Percentiles rank a stretch among this genome's conserved stretches.
phyloP scores from a whole-genome alignment of 1,284 basidiomycete species.

The Cerrena zonata region DNA sequence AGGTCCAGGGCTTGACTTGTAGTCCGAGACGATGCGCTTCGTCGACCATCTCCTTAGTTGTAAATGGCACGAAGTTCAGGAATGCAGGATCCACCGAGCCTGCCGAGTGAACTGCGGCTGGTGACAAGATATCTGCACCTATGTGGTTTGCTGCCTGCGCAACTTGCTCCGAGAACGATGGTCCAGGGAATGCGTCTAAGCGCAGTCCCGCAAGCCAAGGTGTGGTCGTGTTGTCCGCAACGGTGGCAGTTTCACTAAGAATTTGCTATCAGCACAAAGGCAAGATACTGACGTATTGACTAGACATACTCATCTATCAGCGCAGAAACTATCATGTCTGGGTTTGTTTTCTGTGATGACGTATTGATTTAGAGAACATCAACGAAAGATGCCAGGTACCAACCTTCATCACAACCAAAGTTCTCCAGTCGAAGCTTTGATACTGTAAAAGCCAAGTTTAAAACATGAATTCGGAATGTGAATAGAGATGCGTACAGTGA shows the following conservation, averaged over 20 bases:
- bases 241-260: constrained; percentile 38
- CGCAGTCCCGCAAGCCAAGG: constrained; percentile 62
- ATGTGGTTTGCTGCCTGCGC: constrained; percentile 67
- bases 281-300: background rate
- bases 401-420: constrained; percentile 65
- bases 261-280: background rate
- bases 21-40: constrained; percentile 60
- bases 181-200: constrained; percentile 52
- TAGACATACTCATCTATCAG: constrained; percentile 52
- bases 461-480: background rate
- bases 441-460: constrained; percentile 38
- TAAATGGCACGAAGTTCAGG: constrained; percentile 51
- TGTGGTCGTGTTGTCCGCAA: constrained; percentile 35
- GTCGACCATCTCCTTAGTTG: constrained; percentile 62
- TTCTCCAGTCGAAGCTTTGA: constrained; percentile 75
- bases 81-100: constrained; percentile 42
- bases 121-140: constrained; percentile 63
- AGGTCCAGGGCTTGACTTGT: constrained; percentile 67
- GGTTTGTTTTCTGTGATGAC: constrained; percentile 39
- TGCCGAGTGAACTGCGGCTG: constrained; percentile 40
- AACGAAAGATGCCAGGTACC: constrained; percentile 4
- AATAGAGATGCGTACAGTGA: constrained; percentile 45
- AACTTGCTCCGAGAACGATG: constrained; percentile 46
- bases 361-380: background rate
- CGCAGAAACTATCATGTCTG: constrained; percentile 51